These are phyloP conservation scores for Austroboletus festivus DNA, from an alignment of 768 basidiomycete genomes.

Conservation along the genomic window DNA sequence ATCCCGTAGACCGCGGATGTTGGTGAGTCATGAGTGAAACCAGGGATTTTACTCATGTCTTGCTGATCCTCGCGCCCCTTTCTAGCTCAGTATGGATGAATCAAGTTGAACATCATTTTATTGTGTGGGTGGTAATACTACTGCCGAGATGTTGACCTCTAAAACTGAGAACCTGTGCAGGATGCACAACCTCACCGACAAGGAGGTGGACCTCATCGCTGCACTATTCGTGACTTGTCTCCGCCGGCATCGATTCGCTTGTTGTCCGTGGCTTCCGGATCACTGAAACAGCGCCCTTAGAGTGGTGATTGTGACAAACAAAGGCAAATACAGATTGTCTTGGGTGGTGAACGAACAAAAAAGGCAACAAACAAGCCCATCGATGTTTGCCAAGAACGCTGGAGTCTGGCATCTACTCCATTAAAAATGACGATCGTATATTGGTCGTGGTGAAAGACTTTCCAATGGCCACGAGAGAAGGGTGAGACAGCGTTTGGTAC, in stretches of 20 bases:
- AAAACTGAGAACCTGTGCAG: constrained; percentile 75
- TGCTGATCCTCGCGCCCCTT: constrained; percentile 43
- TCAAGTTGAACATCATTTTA: background rate
- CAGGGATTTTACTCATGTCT: constrained; percentile 14
- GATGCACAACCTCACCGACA: constrained; percentile 79
- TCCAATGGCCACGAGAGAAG: too few relatives aligned
- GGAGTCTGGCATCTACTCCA: too few relatives aligned
- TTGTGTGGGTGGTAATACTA: too few relatives aligned
- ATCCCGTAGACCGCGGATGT: constrained; percentile 55
- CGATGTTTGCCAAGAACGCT: too few relatives aligned
- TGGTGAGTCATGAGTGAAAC: constrained; percentile 76
- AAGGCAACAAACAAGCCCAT: too few relatives aligned
- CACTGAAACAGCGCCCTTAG: constrained; percentile 79
- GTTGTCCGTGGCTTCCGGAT: too few relatives aligned
- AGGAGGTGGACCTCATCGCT: too few relatives aligned
- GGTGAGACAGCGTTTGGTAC: too few relatives aligned
- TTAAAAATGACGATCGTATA: too few relatives aligned
- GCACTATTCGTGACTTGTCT: constrained; percentile 84
- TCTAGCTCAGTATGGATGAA: background rate
- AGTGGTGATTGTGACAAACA: constrained; percentile 81
- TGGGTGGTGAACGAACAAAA: constrained; percentile 80
- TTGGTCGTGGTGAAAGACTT: constrained; percentile 73
- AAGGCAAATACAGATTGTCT: constrained; percentile 80
- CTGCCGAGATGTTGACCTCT: background rate
- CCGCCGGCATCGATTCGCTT: too few relatives aligned